These are phyloP conservation scores for Aspergillus ochraceus DNA, from an alignment of 2,329 filamentous ascomycete genomes.

Conservation along the genomic window DNA sequence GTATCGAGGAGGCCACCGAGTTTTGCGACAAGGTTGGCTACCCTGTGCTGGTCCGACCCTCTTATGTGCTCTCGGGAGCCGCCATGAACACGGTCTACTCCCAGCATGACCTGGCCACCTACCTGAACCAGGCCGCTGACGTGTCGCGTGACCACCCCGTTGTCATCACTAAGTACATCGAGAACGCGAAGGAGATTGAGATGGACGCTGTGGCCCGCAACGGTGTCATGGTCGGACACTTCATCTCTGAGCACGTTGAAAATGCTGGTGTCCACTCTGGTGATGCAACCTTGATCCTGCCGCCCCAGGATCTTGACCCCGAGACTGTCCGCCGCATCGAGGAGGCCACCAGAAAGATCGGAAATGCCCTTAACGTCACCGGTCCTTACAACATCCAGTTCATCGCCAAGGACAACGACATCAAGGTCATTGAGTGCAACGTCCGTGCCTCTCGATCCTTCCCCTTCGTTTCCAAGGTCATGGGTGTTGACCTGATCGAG, in stretches of 20 bases:
- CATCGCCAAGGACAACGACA: constrained; percentile 98
- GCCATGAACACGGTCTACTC: constrained; percentile 99
- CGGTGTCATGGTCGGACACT: constrained; percentile 88
- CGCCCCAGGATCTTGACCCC: constrained; percentile 85
- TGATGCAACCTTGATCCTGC: constrained; percentile 91
- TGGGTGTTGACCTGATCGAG: constrained; percentile 96
- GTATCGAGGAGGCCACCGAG: constrained; percentile 80
- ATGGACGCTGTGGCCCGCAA: constrained; percentile 97
- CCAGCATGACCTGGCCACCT: constrained; percentile 83
- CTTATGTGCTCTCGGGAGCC: constrained; percentile 93
- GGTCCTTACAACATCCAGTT: constrained; percentile 99
- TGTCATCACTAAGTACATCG: constrained; percentile 99
- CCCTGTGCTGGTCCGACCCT: constrained; percentile 90
- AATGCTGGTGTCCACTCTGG: constrained; percentile 98
- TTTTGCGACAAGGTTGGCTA: constrained; percentile 91
- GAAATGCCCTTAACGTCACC: constrained; percentile 88
- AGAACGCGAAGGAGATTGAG: constrained; percentile 98
- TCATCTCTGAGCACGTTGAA: constrained; percentile 98
- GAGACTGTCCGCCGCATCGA: constrained; percentile 90
- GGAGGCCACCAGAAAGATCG: constrained; percentile 94
- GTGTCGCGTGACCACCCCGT: constrained; percentile 95
- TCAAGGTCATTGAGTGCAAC: constrained; percentile 99
- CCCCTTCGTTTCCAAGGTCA: constrained; percentile 97
- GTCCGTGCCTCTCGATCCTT: constrained; percentile 94
- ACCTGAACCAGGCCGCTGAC: constrained; percentile 85